phyloP scores from a whole-genome alignment of 2,329 filamentous ascomycete species.

The Coniochaeta ligniaria region DNA sequence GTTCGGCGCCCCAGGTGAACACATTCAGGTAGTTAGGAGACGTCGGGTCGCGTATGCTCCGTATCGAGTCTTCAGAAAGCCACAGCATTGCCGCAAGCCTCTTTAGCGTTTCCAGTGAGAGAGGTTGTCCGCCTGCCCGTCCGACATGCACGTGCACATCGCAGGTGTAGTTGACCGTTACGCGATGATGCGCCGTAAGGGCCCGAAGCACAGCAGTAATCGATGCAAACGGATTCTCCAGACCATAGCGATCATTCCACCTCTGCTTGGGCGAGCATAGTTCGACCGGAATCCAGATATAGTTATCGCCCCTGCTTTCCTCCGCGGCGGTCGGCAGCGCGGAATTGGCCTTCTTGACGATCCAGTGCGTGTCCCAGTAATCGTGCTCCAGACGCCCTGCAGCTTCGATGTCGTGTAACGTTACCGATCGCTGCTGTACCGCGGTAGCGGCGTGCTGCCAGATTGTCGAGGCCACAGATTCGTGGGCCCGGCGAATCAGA shows the following conservation, averaged over 20 bases:
- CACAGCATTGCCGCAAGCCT: slow-evolving; percentile 26
- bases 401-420: slow-evolving; percentile 16
- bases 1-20: slow-evolving; percentile 29
- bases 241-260: slow-evolving; percentile 16
- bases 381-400: slow-evolving; percentile 17
- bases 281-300: slow-evolving; percentile 26
- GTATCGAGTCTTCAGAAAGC: slow-evolving; percentile 27
- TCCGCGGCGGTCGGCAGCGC: slow-evolving; percentile 18
- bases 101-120: slow-evolving; percentile 24
- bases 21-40: slow-evolving; percentile 28
- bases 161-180: slow-evolving; percentile 28
- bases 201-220: slow-evolving; percentile 18
- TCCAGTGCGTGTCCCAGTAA: slow-evolving; percentile 28
- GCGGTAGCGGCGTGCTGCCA: background rate
- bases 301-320: slow-evolving; percentile 16
- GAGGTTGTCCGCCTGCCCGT: slow-evolving; percentile 21
- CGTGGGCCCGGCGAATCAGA: background rate
- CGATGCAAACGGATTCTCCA: background rate
- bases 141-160: slow-evolving; percentile 32
- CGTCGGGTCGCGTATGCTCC: slow-evolving; percentile 26
- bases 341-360: slow-evolving; percentile 33
- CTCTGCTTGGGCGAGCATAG: slow-evolving; percentile 25
- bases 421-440: slow-evolving; percentile 8
- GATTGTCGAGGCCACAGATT: background rate
- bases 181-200: slow-evolving; percentile 14